These are phyloP conservation scores for Cucumis sativus DNA, from an alignment of 306 rosid genomes.

Conservation along the genomic window DNA sequence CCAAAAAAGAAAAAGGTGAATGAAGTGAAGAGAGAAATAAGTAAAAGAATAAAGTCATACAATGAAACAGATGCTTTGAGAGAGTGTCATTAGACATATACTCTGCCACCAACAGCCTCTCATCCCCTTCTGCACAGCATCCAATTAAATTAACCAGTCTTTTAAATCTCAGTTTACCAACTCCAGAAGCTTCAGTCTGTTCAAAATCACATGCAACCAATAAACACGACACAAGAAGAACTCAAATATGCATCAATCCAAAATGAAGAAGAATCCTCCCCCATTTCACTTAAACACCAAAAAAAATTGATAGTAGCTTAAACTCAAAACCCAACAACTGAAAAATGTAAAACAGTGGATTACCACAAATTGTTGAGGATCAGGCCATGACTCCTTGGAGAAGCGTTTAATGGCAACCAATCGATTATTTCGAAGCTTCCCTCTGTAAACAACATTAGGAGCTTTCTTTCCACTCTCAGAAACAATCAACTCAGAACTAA, in stretches of 20 bases:
- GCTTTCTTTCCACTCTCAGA: slow-evolving; percentile 37
- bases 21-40: neutral
- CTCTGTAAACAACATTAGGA: slow-evolving; percentile 31
- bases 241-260: neutral
- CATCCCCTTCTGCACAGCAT: slow-evolving; percentile 28
- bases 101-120: slow-evolving; percentile 27
- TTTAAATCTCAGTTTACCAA: slow-evolving; percentile 21
- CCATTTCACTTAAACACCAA: neutral
- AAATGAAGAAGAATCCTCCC: neutral
- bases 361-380: slow-evolving; percentile 31
- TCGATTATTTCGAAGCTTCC: slow-evolving; percentile 25
- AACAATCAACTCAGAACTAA: slow-evolving; percentile 19
- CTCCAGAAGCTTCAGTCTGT: slow-evolving; percentile 21
- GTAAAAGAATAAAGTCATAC: slow-evolving; percentile 8
- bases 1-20: neutral
- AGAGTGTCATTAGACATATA: slow-evolving; percentile 29
- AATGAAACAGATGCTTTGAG: slow-evolving; percentile 22
- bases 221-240: neutral
- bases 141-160: slow-evolving; percentile 23
- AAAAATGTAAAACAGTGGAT: neutral
- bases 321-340: neutral
- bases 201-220: slow-evolving; percentile 1
- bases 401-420: slow-evolving; percentile 30
- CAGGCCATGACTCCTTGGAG: slow-evolving; percentile 31
- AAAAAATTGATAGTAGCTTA: too few species aligned